Conservation (phyloP, 192 early-diverging fungal species). For the Coemansia sp. region DNA sequence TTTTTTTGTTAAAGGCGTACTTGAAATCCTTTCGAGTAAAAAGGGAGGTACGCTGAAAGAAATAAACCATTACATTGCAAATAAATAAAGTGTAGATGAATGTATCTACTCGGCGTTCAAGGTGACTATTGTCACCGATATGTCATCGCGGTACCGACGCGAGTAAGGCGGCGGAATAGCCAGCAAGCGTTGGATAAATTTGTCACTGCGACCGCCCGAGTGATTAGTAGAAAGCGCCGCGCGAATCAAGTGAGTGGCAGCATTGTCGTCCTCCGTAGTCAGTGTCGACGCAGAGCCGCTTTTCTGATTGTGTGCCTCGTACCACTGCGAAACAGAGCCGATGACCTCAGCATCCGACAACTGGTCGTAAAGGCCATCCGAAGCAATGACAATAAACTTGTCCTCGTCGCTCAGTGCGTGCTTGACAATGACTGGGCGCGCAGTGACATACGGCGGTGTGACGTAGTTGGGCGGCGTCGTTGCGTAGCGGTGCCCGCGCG, state of each 20-base stretch:
- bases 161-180: slow-evolving; percentile 64
- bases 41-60: not conserved
- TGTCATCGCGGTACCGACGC: slow-evolving; percentile 78
- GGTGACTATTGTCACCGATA: slow-evolving; percentile 69
- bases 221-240: slow-evolving; percentile 54
- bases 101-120: slow-evolving; percentile 23
- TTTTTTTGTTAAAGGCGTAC: not conserved
- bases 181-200: slow-evolving; percentile 62
- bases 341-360: slow-evolving; percentile 59
- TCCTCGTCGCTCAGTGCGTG: slow-evolving; percentile 58
- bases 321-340: slow-evolving; percentile 22
- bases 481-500: slow-evolving; percentile 15
- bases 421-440: slow-evolving; percentile 61
- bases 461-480: slow-evolving; percentile 35
- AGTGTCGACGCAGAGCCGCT: slow-evolving; percentile 1
- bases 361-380: slow-evolving; percentile 78
- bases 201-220: slow-evolving; percentile 62
- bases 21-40: not conserved
- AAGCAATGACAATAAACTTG: slow-evolving; percentile 68
- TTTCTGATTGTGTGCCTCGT: slow-evolving; percentile 1
- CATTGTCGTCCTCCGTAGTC: slow-evolving; percentile 57
- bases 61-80: not conserved
- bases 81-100: not conserved
- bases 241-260: slow-evolving; percentile 72
- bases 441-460: slow-evolving; percentile 72